Base-by-base conservation (phyloP, 208 protist species). In the Novymonas esmeraldas region DNA sequence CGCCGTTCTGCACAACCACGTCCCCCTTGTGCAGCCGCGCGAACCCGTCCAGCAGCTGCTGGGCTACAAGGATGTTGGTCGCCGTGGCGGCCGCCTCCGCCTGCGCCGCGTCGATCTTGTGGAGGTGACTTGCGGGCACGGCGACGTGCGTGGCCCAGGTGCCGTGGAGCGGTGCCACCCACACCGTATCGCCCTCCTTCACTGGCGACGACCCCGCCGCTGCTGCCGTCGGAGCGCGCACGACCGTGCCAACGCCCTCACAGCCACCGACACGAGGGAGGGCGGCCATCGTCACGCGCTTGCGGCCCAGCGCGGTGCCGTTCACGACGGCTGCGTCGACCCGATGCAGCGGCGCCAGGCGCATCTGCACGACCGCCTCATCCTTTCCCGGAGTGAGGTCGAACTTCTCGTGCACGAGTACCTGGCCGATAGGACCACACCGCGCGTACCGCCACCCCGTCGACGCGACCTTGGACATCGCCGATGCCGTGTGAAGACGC, bases 111-210 rank as follows among this genome's bases (percentile, higher is more conserved):
- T 89, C 77, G 45, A 94, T 89, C 54, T 78, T 78, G 66, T 92
- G 85, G 5, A 91, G 56, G 9, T 70, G 64, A 6, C 57, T 50
- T 14, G 65, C 60, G 14, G 63, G 41, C n/a, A 87, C 88, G 6
- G 79, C 65, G 69, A 90, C 39, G 51, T 72, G 33, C 26, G 73
- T 82, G 16, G 88, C 84, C 85, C 88, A 94, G 11, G 84, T 88
- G 24, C 88, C 88, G 49, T 88, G 57, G 6, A 90, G 4, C 4
- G 88, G 88, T 4, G 79, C 65, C 16, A 94, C 68, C 85, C 88
- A 94, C 56, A 94, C 88, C 13, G 64, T 84, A 63, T 94, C 88
- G 7, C 88, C 88, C 39, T 85, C 80, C 67, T 90, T 91, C 31
- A 94, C 66, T 11, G 45, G 26, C 0, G 68, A 51, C 1, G 70